A percentile compares a stretch with the other conserved stretches of the same genome.
phyloP scores from a whole-genome alignment of 176 grass and related monocot species.

The Bothriochloa decipiens region DNA sequence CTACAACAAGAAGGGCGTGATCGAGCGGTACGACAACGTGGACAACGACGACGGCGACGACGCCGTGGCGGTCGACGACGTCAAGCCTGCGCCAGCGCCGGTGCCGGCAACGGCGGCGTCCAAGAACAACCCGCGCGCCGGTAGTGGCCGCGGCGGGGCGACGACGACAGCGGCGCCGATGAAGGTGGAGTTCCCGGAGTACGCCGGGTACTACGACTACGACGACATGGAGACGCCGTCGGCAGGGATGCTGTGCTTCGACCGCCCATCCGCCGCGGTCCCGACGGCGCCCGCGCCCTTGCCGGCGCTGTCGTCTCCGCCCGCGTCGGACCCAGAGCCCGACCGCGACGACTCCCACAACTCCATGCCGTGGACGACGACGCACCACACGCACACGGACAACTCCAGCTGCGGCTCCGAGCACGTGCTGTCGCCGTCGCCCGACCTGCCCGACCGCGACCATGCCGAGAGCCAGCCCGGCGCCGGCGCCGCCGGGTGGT shows the following conservation, averaged over 20 bases:
- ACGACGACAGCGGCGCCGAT: neutral
- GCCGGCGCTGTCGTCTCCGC: slow-evolving; percentile 2
- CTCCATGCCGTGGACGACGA: slow-evolving; percentile 36
- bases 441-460: slow-evolving; percentile 69
- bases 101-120: neutral
- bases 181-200: slow-evolving; percentile 61
- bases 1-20: slow-evolving; percentile 91
- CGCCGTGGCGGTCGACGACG: slow-evolving; percentile 5
- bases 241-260: slow-evolving; percentile 66
- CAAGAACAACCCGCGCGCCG: neutral
- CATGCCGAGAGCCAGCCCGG: slow-evolving; percentile 66
- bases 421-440: slow-evolving; percentile 67
- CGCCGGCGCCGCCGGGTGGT: slow-evolving; percentile 6
- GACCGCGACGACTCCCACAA: slow-evolving; percentile 52
- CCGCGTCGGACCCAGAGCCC: neutral
- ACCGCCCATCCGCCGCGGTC: neutral
- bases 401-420: slow-evolving; percentile 61
- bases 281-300: neutral
- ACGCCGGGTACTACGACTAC: slow-evolving; percentile 45
- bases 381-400: slow-evolving; percentile 33
- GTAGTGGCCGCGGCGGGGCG: neutral
- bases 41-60: neutral
- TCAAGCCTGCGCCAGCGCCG: slow-evolving; percentile 29
- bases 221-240: neutral
- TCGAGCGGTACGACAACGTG: slow-evolving; percentile 62